Percentiles rank a stretch among this genome's conserved stretches.
Conservation (phyloP, 345 rosid genomes). For the Syzygium jambos region DNA sequence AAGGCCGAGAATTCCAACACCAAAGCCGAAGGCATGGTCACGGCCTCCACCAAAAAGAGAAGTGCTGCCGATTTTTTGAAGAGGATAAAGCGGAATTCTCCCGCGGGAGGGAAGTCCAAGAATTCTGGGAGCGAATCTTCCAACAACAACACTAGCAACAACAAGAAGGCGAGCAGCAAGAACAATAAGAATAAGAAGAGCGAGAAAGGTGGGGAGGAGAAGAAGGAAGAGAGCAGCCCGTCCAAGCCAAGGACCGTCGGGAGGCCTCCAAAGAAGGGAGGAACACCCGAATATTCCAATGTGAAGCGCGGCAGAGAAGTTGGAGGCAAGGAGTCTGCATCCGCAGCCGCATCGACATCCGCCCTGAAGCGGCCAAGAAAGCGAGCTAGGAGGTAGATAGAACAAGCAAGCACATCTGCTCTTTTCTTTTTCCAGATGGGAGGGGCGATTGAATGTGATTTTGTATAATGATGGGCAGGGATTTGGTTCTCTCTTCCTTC, state of each 20-base stretch:
- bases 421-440: not conserved
- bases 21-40: conserved; percentile 13
- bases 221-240: conserved; percentile 23
- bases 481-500: not conserved
- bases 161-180: conserved; percentile 11
- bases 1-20: not conserved
- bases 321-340: conserved; percentile 14
- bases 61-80: conserved; percentile 65
- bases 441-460: not conserved
- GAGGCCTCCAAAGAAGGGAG: conserved; percentile 42
- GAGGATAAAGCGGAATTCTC: conserved; percentile 50
- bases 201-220: conserved; percentile 22
- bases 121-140: conserved; percentile 6
- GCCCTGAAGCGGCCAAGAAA: conserved; percentile 38
- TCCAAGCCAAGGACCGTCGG: conserved; percentile 28
- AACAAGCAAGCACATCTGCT: not conserved
- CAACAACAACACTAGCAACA: conserved; percentile 3
- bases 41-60: conserved; percentile 41
- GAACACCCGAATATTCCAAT: conserved; percentile 6
- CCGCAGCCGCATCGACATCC: conserved; percentile 10
- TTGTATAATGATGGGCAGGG: not conserved
- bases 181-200: conserved; percentile 35
- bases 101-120: conserved; percentile 18
- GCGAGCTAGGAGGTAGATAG: conserved; percentile 24
- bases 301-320: conserved; percentile 50